Percentiles rank a stretch among this genome's conserved stretches.
Conservation (phyloP, 2,329 filamentous ascomycete species). For the Diaporthe ampelina region DNA sequence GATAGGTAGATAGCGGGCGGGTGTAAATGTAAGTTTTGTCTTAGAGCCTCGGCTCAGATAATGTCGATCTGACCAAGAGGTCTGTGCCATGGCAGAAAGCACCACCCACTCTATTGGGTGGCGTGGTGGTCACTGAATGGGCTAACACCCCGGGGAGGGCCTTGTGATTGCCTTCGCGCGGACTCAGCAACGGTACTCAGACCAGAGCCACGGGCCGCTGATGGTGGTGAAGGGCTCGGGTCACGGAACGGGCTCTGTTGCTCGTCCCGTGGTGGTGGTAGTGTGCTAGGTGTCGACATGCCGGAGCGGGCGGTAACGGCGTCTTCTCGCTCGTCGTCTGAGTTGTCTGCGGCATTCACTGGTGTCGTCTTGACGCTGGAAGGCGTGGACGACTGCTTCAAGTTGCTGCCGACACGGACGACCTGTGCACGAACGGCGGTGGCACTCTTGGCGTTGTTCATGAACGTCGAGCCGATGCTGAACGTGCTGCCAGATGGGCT, state of each 20-base stretch:
- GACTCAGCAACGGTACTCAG: constrained; percentile 71
- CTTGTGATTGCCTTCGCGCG: constrained; percentile 56
- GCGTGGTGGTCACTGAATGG: constrained; percentile 73
- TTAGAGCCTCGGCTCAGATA: not conserved
- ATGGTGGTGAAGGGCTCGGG: constrained; percentile 65
- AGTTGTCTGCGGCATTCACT: constrained; percentile 48
- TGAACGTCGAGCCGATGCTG: constrained; percentile 77
- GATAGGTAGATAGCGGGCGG: not conserved
- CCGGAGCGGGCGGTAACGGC: constrained; percentile 30
- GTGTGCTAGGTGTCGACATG: constrained; percentile 61
- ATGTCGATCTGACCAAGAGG: not conserved
- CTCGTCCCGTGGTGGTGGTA: constrained; percentile 61
- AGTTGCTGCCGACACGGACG: constrained; percentile 67
- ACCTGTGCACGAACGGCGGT: constrained; percentile 70
- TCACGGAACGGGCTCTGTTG: constrained; percentile 73
- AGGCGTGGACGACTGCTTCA: constrained; percentile 59
- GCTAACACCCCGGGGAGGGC: constrained; percentile 55
- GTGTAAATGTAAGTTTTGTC: not conserved
- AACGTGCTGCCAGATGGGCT: constrained; percentile 70
- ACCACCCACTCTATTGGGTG: constrained; percentile 59
- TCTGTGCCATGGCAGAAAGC: not conserved
- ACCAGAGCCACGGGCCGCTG: constrained; percentile 56
- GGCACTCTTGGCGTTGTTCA: constrained; percentile 73
- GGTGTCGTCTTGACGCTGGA: not conserved
- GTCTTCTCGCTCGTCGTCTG: constrained; percentile 44